Evolutionary conservation across 768 basidiomycete genomes (phyloP), one percentile per base, ranked within the genome.

Genomic region (Pleurotus cornucopiae): DNA sequence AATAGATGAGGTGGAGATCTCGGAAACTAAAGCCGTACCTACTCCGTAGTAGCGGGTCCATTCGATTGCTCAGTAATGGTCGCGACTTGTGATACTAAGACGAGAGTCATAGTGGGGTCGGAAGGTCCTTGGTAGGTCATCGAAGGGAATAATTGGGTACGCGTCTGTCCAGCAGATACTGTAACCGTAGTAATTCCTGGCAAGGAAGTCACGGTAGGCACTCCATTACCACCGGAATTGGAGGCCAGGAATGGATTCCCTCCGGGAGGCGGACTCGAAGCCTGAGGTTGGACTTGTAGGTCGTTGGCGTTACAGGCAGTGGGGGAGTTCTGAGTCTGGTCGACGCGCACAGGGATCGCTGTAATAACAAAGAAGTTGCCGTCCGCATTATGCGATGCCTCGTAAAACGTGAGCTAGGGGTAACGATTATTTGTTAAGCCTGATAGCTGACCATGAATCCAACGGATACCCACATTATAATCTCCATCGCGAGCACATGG

Each of bases 401-500:
- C 79, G 58, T 81, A 79, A 47, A 77, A 68, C 1, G 78, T 80
- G 39, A 79, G 62, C 79, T 81, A 53, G 9, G 25, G n/a, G 39
- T 20, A 56, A 18, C 14, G 16, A 1, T 23, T 37, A 1, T 23
- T 37, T 34, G 25, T 54, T 52, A 52, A 60, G 40, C 48, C 20
- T 40, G 16, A 14, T 13, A 39, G 30, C 30, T 34, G 30, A 0
- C 23, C 48, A 13, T 6, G 13, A n/a, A 16, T n/a, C 40, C 30
- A 16, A 49, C 16, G 11, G 14, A 46, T 34, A 55, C 73, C 48
- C 60, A 80, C 79, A 58, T 79, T 79, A 57, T 79, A 79, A 11
- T 64, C 49, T 20, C 77, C 79, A 13, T 69, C 52, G 1, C 66
- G 60, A 9, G 76, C 49, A 55, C 77, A 82, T 7, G 67, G 66